A percentile compares a stretch with the other conserved stretches of the same genome.
Conservation (phyloP, 345 rosid species). For the Isatis tinctoria region DNA sequence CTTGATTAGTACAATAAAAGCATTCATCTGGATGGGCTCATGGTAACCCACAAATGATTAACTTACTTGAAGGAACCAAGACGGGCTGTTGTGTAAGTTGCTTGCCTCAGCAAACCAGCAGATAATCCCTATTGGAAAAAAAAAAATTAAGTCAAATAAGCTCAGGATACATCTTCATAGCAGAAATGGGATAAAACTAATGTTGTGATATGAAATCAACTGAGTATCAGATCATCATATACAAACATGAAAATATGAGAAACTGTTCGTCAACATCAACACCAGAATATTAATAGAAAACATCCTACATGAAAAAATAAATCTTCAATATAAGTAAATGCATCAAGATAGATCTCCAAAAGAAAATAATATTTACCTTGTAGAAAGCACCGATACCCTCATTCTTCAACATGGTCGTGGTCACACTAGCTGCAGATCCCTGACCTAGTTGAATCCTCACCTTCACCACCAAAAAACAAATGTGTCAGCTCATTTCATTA, state of each 20-base stretch:
- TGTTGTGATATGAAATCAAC: background rate
- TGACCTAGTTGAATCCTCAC: constrained; percentile 99
- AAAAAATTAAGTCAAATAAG: background rate
- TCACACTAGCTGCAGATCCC: constrained; percentile 78
- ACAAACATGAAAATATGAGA: constrained; percentile 1
- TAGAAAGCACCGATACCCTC: constrained; percentile 90
- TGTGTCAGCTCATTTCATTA: background rate
- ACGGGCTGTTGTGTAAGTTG: constrained; percentile 96
- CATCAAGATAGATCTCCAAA: background rate
- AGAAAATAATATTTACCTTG: constrained; percentile 50
- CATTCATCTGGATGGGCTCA: background rate
- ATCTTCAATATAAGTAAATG: background rate
- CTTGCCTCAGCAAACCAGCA: constrained; percentile 96
- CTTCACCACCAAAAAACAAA: constrained; percentile 39
- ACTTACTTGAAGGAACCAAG: constrained; percentile 93
- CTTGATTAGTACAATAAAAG: background rate
- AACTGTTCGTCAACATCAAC: background rate
- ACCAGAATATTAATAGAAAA: background rate
- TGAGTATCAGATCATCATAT: background rate
- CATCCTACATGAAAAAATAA: background rate
- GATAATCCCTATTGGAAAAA: constrained; percentile 63
- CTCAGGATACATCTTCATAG: background rate
- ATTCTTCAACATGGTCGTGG: constrained; percentile 73
- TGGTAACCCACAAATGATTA: background rate
- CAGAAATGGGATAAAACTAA: background rate